Conservation (phyloP, 2,329 filamentous ascomycete species). For the Fusarium sublunatum region DNA sequence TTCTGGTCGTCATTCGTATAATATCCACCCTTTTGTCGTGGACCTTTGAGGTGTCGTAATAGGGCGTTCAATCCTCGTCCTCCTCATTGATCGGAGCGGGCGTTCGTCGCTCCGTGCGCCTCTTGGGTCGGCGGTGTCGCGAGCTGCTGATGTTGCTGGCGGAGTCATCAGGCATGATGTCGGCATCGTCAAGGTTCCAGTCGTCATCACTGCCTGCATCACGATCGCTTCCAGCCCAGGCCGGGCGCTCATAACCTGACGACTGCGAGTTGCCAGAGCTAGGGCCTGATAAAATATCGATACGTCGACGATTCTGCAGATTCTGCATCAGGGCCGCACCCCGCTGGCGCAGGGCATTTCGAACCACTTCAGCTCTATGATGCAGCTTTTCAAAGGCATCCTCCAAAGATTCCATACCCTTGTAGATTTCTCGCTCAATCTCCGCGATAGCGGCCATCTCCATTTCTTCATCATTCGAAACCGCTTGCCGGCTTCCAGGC, state of each 20-base stretch:
- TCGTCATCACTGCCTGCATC: conserved; percentile 68
- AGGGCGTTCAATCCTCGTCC: conserved; percentile 64
- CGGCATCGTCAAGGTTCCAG: conserved; percentile 67
- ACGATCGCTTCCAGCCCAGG: conserved; percentile 55
- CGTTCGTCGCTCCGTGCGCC: conserved; percentile 75
- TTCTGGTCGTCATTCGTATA: conserved; percentile 34
- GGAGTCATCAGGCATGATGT: conserved; percentile 80
- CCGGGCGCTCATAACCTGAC: conserved; percentile 58
- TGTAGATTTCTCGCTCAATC: conserved; percentile 91
- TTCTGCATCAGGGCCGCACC: conserved; percentile 78
- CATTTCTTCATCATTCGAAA: conserved; percentile 92
- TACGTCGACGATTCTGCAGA: conserved; percentile 69
- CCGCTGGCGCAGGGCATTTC: conserved; percentile 82
- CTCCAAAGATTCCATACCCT: conserved; percentile 93
- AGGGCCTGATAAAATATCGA: conserved; percentile 63
- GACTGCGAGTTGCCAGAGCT: conserved; percentile 60
- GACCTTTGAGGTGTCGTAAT: conserved; percentile 10
- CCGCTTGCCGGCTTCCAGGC: conserved; percentile 64
- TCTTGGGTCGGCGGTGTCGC: conserved; percentile 73
- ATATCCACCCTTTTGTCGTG: conserved; percentile 7
- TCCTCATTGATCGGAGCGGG: conserved; percentile 81
- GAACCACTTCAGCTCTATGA: conserved; percentile 81
- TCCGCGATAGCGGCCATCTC: conserved; percentile 91
- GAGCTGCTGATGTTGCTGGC: conserved; percentile 84
- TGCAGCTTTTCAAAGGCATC: conserved; percentile 95